Evolutionary conservation across 1,284 basidiomycete species (phyloP).

Genomic region (Ceratobasidium sp.): DNA sequence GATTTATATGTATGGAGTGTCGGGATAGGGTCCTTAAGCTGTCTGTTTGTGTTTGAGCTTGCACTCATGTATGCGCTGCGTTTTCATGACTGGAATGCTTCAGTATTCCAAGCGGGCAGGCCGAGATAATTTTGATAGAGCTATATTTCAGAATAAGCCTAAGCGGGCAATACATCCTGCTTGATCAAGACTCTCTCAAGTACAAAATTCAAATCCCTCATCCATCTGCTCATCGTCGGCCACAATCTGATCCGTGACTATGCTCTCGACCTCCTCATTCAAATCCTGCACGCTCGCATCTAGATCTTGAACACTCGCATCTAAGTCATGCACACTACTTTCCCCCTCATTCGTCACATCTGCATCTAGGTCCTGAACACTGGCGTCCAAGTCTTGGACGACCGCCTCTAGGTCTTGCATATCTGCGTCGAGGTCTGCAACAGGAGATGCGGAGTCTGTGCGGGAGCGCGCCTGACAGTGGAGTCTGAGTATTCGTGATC

Average conservation of each 20-base stretch:
- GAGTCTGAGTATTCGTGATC: too few relatives aligned
- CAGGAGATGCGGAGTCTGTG: conserved; percentile 55
- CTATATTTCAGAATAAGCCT: too few relatives aligned
- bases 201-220: conserved; percentile 33
- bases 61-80: too few relatives aligned
- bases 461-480: conserved; percentile 22
- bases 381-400: conserved; percentile 45
- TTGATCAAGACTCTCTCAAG: conserved; percentile 38
- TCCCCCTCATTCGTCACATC: conserved; percentile 9
- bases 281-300: conserved; percentile 42
- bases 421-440: conserved; percentile 45
- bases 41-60: not conserved
- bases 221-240: conserved; percentile 41
- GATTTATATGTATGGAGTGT: not conserved
- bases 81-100: too few relatives aligned
- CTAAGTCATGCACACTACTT: conserved; percentile 32
- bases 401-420: conserved; percentile 42
- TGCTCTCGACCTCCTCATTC: conserved; percentile 40
- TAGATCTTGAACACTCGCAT: conserved; percentile 36
- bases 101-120: too few relatives aligned
- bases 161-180: too few relatives aligned
- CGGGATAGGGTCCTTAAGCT: not conserved
- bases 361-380: conserved; percentile 34
- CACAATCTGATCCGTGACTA: conserved; percentile 40
- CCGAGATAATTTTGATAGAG: too few relatives aligned